phyloP scores from a whole-genome alignment of 495 filamentous ascomycete species.

The Tuber magnatum region DNA sequence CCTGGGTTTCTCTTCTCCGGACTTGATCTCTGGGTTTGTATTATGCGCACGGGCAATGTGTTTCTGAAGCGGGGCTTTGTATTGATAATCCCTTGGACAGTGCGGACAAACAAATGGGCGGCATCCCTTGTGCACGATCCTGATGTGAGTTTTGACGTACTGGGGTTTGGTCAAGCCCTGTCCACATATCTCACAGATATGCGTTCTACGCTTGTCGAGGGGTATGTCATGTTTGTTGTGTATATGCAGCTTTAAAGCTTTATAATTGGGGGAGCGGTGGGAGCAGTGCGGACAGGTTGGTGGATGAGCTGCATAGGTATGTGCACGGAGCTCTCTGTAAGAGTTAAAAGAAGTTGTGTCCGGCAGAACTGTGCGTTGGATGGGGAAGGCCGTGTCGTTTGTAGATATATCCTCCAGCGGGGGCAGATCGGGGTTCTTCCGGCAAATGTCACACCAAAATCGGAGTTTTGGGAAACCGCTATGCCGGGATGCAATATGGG shows the following conservation, averaged over 20 bases:
- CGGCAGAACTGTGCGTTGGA: conserved; percentile 7
- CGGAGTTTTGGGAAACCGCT: conserved; percentile 51
- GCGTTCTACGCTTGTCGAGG: conserved; percentile 55
- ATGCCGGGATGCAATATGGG: conserved; percentile 61
- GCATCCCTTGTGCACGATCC: conserved; percentile 61
- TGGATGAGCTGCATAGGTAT: conserved; percentile 64
- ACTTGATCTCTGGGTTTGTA: background rate
- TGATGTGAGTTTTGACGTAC: conserved; percentile 72
- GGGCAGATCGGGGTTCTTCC: conserved; percentile 22
- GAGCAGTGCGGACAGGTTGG: conserved; percentile 65
- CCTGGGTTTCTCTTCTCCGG: background rate
- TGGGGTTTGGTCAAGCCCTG: conserved; percentile 68
- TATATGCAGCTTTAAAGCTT: conserved; percentile 59
- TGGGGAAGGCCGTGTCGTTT: background rate
- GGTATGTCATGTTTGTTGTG: conserved; percentile 60
- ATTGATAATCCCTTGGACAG: conserved; percentile 31
- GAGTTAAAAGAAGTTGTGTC: conserved; percentile 59
- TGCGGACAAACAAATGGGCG: conserved; percentile 34
- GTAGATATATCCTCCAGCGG: conserved; percentile 6
- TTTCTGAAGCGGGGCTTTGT: conserved; percentile 26
- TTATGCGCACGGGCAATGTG: conserved; percentile 25
- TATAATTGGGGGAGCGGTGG: background rate
- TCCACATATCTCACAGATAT: conserved; percentile 53
- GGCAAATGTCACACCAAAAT: conserved; percentile 51
- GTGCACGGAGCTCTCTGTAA: conserved; percentile 59